Base-by-base conservation (phyloP, 164 flowering plant species). In the Akebia trifoliata region DNA sequence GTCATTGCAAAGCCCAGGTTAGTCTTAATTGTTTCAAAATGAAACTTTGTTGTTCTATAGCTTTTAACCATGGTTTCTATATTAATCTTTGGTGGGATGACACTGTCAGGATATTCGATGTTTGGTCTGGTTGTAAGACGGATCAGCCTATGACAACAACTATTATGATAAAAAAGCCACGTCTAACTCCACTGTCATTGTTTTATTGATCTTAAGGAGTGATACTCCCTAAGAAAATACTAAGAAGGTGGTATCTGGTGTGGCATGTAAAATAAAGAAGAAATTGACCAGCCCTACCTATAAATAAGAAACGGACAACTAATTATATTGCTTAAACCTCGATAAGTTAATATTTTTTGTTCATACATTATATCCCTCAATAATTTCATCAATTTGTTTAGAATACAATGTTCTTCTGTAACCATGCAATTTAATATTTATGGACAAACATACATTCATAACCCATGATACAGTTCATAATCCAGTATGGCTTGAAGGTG, bases 1-100 rank as follows among this genome's bases (percentile, higher is more conserved):
- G 89, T 93, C 58, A 87, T 93, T 76, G 99, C 99, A 56, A 93
- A 87, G 73, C 97, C 97, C 17, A 87, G 99, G 99, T 85, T 36
- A 50, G 78, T 66, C 7, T 46, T 56, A 36, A 18, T 21, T 18
- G 20, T 36, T 28, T 54, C 50, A 21, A 34, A 31, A 32, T 50
- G 34, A 8, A 47, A 34, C 6, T 18, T n/a, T 36, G 2, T 36
- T 43, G 20, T 60, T 15, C 15, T 29, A 30, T 46, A 26, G 26
- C 34, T 36, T 12, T n/a, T 1, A 6, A n/a, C 30, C 11, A 8
- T 10, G 12, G 20, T 9, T 18, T 30, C 28, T 52, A 11, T 32
- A 32, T 32, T 51, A 12, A 20, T 51, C 25, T 30, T 50, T 50
- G 37, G 35, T 0, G 10, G n/a, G 34, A 17, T 17, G 50, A 24